Evolutionary conservation across 305 asterid species (phyloP), one percentile per base, ranked within the genome.

Genomic region (Withania somnifera): DNA sequence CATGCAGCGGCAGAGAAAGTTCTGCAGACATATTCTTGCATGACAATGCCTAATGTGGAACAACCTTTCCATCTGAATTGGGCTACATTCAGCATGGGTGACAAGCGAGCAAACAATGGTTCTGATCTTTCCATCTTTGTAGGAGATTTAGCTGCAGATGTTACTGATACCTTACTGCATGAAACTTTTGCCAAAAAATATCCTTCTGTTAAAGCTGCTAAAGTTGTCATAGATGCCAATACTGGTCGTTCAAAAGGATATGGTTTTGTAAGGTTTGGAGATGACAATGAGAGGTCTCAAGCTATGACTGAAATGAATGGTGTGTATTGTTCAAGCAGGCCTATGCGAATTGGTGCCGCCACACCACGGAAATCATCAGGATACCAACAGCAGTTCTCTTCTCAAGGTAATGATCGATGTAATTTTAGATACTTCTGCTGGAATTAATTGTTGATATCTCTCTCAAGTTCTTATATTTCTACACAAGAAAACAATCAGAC

Each of bases 81-180:
- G 99, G 99, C 99, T 63, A 88, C 97, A 75, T 95, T 95, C 87
- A 95, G 98, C 96, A 91, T 90, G 92, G 97, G 98, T 11, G 98
- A 95, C 61, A 94, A 92, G 78, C 94, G 96, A 26, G 81, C 97
- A 34, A 94, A 90, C 79, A 91, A 91, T 19, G 95, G 95, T 81
- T 95, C 97, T 32, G 99, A 93, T 84, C 94, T 92, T 78, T 95
- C 99, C 22, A 92, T 95, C 83, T 95, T 95, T 86, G 98, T 94
- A 57, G 99, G 99, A 85, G 99, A 95, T 86, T 89, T 95, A 88
- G 98, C 99, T 63, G 90, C 97, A 50, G 98, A 95, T 90, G 98
- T 95, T 85, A 92, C 97, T 34, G 99, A 95, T 87, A 84, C 90
- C 61, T 85, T 95, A 79, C 90, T 95, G 81, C 97, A 90, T 63